Conservation (phyloP, 257 asterid species). For the Nicotiana paniculata region DNA sequence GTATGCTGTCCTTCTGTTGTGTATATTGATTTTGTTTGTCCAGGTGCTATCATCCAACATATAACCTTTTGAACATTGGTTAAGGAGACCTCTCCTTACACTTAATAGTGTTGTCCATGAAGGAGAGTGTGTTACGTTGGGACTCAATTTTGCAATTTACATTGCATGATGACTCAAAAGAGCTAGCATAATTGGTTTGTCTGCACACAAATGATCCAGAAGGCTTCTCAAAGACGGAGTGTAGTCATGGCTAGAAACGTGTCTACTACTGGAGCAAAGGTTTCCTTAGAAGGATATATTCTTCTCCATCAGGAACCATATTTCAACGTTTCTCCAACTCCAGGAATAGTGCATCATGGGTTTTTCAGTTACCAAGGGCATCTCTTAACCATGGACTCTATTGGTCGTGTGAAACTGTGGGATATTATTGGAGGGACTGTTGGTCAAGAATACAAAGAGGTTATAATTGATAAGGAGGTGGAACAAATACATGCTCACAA, state of each 20-base stretch:
- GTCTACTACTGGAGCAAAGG: neutral
- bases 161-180: neutral
- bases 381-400: neutral
- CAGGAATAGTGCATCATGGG: neutral
- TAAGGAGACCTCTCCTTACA: neutral
- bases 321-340: neutral
- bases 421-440: neutral
- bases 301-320: neutral
- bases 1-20: no score
- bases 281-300: neutral
- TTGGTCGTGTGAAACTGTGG: no score
- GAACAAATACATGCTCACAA: neutral
- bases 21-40: no score
- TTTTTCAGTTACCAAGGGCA: neutral
- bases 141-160: neutral
- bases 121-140: neutral
- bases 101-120: neutral
- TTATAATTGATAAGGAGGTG: neutral
- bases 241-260: neutral
- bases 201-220: neutral
- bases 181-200: no score
- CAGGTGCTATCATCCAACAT: neutral
- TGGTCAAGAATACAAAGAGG: neutral
- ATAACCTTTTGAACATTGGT: neutral
- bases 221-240: neutral